Evolutionary conservation across 176 grass and related monocot genomes (phyloP).

Genomic region (Aegilops umbellulata): DNA sequence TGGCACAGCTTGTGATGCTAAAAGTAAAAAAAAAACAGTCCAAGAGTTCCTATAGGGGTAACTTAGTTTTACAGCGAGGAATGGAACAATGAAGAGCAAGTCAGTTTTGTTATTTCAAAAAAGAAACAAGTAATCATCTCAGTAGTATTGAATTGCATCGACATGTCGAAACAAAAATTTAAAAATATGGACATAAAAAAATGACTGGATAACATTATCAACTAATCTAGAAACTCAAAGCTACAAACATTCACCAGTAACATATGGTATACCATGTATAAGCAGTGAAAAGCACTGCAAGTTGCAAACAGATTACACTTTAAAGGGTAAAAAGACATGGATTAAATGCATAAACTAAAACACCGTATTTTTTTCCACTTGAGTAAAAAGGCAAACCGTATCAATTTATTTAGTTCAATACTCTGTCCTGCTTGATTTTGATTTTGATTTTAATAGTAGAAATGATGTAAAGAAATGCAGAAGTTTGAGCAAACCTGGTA

Average conservation of each 20-base stretch:
- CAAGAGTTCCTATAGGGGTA: not conserved
- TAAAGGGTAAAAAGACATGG: not conserved
- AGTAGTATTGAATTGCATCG: not conserved
- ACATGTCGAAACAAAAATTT: not conserved
- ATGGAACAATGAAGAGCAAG: not conserved
- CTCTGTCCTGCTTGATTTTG: not conserved
- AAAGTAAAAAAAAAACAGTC: not conserved
- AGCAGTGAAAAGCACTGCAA: not conserved
- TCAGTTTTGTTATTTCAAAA: not conserved
- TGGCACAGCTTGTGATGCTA: not conserved
- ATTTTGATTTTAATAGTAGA: not conserved
- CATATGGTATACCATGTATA: not conserved
- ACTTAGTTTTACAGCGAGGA: not conserved
- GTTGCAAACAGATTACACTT: not conserved
- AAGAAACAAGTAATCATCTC: not conserved
- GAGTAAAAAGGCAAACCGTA: not conserved
- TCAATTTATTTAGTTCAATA: slow-evolving; percentile 5
- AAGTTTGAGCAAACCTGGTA: slow-evolving; percentile 72
- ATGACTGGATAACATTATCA: not conserved
- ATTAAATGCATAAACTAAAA: slow-evolving; percentile 9
- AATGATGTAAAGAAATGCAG: not conserved
- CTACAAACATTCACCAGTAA: not conserved
- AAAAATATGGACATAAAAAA: not conserved
- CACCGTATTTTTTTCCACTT: not conserved
- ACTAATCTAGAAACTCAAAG: not conserved